phyloP scores from a whole-genome alignment of 2,329 filamentous ascomycete species.

The Exophiala alcalophila region DNA sequence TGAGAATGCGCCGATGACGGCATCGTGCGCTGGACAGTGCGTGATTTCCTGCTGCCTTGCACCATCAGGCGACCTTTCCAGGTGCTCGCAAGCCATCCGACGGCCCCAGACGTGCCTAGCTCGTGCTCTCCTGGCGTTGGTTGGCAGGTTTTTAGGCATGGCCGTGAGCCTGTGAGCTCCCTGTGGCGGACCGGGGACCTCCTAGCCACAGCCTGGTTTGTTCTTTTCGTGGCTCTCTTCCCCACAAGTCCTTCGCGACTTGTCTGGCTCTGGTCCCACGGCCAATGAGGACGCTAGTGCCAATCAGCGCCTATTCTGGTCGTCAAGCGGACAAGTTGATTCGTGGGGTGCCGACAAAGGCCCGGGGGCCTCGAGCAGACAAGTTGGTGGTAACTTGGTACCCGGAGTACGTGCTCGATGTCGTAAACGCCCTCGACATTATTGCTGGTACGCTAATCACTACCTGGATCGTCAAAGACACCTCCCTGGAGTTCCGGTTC shows the following conservation, averaged over 20 bases:
- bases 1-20: slow-evolving; percentile 16
- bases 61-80: slow-evolving; percentile 10
- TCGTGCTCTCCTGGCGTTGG: slow-evolving; percentile 5
- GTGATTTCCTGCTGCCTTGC: slow-evolving; percentile 17
- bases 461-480: too few species aligned
- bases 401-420: too few species aligned
- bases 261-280: too few species aligned
- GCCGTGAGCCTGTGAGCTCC: slow-evolving; percentile 3
- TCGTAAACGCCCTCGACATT: not conserved
- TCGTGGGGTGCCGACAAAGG: slow-evolving; percentile 6
- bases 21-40: slow-evolving; percentile 17
- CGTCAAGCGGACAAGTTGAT: slow-evolving; percentile 6
- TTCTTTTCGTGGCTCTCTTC: too few species aligned
- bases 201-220: too few species aligned
- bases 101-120: slow-evolving; percentile 1
- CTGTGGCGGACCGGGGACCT: too few species aligned
- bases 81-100: slow-evolving; percentile 3
- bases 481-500: too few species aligned
- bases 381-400: too few species aligned
- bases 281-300: too few species aligned
- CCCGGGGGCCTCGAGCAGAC: too few species aligned
- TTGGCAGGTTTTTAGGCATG: slow-evolving; percentile 11
- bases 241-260: too few species aligned
- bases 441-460: too few species aligned
- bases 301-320: slow-evolving; percentile 4